These are phyloP conservation scores for Udeniomyces megalosporus DNA, from an alignment of 768 basidiomycete species.

Conservation along the genomic window DNA sequence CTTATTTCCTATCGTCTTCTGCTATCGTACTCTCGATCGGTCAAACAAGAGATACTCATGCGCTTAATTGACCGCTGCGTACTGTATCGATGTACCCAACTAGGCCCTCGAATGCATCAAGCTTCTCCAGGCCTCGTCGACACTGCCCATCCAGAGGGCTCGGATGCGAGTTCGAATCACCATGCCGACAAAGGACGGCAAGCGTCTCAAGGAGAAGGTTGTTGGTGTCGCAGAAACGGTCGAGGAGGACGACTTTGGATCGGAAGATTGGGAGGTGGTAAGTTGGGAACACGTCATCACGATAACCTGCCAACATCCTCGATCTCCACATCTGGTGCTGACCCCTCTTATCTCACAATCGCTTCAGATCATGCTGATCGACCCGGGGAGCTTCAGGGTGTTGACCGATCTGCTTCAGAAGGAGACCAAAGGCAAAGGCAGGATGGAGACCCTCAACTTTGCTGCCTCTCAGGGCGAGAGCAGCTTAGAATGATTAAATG, in stretches of 20 bases:
- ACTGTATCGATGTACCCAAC: background rate
- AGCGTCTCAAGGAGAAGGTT: constrained; percentile 53
- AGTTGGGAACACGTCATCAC: too few relatives aligned
- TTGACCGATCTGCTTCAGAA: constrained; percentile 80
- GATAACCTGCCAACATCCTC: too few relatives aligned
- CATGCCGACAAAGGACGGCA: constrained; percentile 52
- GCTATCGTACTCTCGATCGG: too few relatives aligned
- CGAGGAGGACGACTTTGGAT: constrained; percentile 59
- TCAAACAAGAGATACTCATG: background rate
- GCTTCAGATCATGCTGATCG: constrained; percentile 68
- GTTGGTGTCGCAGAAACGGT: constrained; percentile 59
- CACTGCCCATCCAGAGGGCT: constrained; percentile 82
- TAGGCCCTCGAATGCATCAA: constrained; percentile 83
- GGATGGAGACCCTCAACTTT: constrained; percentile 52
- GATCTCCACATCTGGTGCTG: too few relatives aligned
- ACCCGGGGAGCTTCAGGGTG: constrained; percentile 76
- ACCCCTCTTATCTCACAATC: background rate
- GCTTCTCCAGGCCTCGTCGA: constrained; percentile 58
- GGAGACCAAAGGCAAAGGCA: constrained; percentile 73
- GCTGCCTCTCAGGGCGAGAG: constrained; percentile 20
- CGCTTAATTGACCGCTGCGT: background rate
- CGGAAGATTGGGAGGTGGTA: constrained; percentile 72
- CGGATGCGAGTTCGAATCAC: constrained; percentile 78
- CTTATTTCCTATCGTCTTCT: background rate
- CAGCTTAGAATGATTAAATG: constrained; percentile 13